Evolutionary conservation across 352 stramenopile species (phyloP).

Genomic region (Ophiocytium majus): DNA sequence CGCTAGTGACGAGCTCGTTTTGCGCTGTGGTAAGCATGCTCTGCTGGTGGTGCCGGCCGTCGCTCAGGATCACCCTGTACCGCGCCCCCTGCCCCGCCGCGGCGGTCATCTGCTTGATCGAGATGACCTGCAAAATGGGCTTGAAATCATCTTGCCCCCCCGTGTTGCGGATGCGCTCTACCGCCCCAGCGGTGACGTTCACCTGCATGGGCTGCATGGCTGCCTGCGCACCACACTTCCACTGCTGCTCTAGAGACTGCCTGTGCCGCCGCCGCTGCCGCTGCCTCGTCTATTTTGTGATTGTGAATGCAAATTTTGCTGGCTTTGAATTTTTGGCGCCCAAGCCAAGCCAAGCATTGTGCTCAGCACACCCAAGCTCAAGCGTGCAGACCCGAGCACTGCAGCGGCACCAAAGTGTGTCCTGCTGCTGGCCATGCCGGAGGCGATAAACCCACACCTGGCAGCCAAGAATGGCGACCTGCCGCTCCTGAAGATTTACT

Average conservation of each 20-base stretch:
- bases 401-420: too few species aligned
- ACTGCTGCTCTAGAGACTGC: too few species aligned
- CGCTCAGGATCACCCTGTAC: conserved; percentile 52
- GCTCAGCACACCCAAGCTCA: too few species aligned
- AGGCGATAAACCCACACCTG: not conserved
- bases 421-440: not conserved
- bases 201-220: conserved; percentile 7
- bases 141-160: conserved; percentile 19
- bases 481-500: not conserved
- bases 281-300: too few species aligned
- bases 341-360: too few species aligned
- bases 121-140: conserved; percentile 49
- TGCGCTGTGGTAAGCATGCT: conserved; percentile 59
- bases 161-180: not conserved
- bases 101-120: conserved; percentile 52
- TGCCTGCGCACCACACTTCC: too few species aligned
- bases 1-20: conserved; percentile 48
- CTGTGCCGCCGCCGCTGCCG: too few species aligned
- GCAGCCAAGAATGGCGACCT: not conserved
- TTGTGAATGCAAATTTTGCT: too few species aligned
- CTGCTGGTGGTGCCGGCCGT: conserved; percentile 54
- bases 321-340: too few species aligned
- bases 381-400: not conserved
- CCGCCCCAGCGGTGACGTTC: not conserved
- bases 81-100: conserved; percentile 27